Evolutionary conservation across 768 basidiomycete species (phyloP), one percentile per base, ranked within the genome.

Genomic region (Mycena sanguinolenta): DNA sequence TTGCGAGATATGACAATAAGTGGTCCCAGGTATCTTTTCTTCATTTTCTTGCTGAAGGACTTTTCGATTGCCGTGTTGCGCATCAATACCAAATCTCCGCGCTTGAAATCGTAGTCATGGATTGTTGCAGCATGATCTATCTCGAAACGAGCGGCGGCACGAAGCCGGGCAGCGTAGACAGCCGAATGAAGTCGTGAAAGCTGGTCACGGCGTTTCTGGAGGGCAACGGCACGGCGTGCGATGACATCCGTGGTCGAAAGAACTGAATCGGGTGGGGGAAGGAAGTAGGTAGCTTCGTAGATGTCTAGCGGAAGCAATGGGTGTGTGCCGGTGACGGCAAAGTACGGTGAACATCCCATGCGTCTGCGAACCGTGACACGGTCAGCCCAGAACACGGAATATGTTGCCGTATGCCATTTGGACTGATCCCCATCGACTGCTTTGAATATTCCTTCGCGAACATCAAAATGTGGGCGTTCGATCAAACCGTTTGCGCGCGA

Each of bases 21-120:
- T 0, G 82, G 84, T 2, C 83, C 82, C 2, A 79, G 64, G 59
- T 84, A 84, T 0, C 75, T 2, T n/a, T n/a, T n/a, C n/a, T n/a
- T n/a, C n/a, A n/a, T n/a, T n/a, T n/a, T n/a, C n/a, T n/a, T n/a
- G n/a, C 66, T 76, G 2, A 81, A 69, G 0, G 79, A 68, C 23
- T 75, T 77, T 44, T 83, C 80, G 23, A 79, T 71, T 1, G 53
- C 39, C 8, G 79, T 79, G 61, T 85, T 84, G 9, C 78, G 69
- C 0, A 82, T 74, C 0, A 54, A 54, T 7, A 54, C 52, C 9
- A 86, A 74, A 4, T 77, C 76, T 23, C 82, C 82, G 5, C 60
- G 65, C 27, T 74, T 36, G 68, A 81, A 84, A 23, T 75, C 53
- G 54, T n/a, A n/a, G n/a, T n/a, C n/a, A n/a, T n/a, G n/a, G n/a